phyloP scores from a whole-genome alignment of 73 alveolate species.

The Tetrahymena elliotti region DNA sequence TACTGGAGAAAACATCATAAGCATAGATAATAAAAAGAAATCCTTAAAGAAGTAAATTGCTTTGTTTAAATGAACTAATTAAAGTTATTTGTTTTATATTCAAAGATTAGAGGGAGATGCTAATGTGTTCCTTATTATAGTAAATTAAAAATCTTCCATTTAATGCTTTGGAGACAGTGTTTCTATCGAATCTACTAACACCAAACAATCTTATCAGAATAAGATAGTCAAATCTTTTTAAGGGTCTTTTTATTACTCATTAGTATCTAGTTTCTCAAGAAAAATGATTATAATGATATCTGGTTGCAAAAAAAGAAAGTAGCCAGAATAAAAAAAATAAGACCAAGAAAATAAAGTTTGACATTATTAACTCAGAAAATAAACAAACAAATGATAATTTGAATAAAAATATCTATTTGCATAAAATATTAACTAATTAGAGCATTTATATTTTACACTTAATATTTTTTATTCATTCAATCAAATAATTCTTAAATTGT shows the following conservation, averaged over 20 bases:
- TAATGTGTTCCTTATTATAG: not conserved
- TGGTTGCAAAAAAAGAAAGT: not conserved
- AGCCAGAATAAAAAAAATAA: too few species aligned
- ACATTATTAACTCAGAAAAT: too few species aligned
- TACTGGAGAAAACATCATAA: not conserved
- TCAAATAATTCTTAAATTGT: too few species aligned
- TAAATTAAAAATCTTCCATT: not conserved
- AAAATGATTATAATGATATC: not conserved
- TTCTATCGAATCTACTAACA: not conserved
- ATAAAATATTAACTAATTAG: too few species aligned
- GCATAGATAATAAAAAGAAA: not conserved
- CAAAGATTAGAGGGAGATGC: not conserved
- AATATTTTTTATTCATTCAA: too few species aligned
- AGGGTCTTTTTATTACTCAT: not conserved
- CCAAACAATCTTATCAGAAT: not conserved
- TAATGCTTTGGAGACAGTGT: not conserved
- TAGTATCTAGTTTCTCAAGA: not conserved
- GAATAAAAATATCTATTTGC: too few species aligned
- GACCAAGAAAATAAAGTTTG: too few species aligned
- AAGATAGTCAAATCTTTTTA: not conserved
- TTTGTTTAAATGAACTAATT: not conserved
- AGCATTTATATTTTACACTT: too few species aligned
- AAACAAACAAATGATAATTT: too few species aligned
- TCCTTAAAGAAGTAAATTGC: not conserved
- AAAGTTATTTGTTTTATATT: too few species aligned